Conservation (phyloP, 2,329 filamentous ascomycete species). For the Endoconidiophora polonica region DNA sequence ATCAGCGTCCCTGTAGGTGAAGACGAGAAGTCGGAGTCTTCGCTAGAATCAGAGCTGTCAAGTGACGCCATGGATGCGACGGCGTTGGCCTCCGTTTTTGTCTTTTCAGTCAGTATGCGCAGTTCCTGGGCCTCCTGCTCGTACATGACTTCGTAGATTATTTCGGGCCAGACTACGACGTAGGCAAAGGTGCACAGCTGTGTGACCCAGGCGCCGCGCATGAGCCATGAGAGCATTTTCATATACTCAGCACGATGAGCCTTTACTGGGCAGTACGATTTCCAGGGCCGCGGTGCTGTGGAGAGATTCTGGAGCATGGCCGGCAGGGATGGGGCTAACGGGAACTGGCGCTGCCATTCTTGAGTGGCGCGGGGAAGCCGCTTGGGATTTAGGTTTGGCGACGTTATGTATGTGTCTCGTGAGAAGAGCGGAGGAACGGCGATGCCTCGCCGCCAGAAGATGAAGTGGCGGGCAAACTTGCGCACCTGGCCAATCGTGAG, state of each 20-base stretch:
- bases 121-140: conserved; percentile 51
- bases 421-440: conserved; percentile 82
- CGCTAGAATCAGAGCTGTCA: not conserved
- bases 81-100: conserved; percentile 13
- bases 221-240: conserved; percentile 80
- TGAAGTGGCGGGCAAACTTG: conserved; percentile 77
- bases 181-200: conserved; percentile 86
- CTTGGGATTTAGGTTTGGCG: conserved; percentile 68
- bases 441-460: conserved; percentile 88
- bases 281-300: conserved; percentile 65
- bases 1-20: not conserved
- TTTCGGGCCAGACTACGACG: conserved; percentile 66
- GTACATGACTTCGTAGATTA: conserved; percentile 64
- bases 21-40: not conserved
- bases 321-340: conserved; percentile 63
- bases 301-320: conserved; percentile 79
- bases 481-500: conserved; percentile 69
- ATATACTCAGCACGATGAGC: conserved; percentile 66
- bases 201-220: conserved; percentile 84
- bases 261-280: conserved; percentile 68
- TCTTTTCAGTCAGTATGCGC: conserved; percentile 16
- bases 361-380: conserved; percentile 51
- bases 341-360: conserved; percentile 63
- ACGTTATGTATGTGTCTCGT: conserved; percentile 79
- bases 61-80: conserved; percentile 12